Conservation (phyloP, 192 early-diverging fungal species). For the Linnemannia hyalina region DNA sequence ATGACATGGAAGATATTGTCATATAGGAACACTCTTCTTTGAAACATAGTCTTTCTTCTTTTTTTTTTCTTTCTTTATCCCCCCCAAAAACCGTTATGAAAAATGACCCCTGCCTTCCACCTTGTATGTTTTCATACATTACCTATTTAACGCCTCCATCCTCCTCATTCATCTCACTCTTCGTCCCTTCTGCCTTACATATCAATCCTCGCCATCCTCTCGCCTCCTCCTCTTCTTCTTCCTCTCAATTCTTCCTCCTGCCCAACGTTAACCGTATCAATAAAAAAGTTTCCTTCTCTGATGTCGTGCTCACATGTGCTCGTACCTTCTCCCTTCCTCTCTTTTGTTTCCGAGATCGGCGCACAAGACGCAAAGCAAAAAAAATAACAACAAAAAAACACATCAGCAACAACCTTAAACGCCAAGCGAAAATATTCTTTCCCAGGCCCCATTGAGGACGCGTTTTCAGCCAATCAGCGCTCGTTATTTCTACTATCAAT, state of each 20-base stretch:
- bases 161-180: background rate
- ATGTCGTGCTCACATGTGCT: conserved; percentile 3
- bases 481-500: background rate
- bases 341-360: conserved; percentile 5
- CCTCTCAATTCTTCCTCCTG: background rate
- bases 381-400: background rate
- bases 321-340: background rate
- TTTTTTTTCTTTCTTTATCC: background rate
- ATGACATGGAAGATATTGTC: conserved; percentile 41
- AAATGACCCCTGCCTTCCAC: background rate
- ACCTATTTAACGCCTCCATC: background rate
- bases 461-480: conserved; percentile 44
- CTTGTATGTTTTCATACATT: background rate
- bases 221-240: background rate
- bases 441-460: conserved; percentile 38
- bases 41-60: background rate
- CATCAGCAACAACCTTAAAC: background rate
- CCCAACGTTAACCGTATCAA: background rate
- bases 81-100: background rate
- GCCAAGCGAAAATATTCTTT: background rate
- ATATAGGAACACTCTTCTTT: conserved; percentile 10
- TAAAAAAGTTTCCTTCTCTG: background rate
- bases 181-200: background rate
- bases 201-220: background rate
- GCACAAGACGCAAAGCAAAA: background rate